Percentiles rank a stretch among this genome's conserved stretches.
Evolutionary conservation across 495 filamentous ascomycete genomes (phyloP).

Genomic region (Pyronema omphalodes): DNA sequence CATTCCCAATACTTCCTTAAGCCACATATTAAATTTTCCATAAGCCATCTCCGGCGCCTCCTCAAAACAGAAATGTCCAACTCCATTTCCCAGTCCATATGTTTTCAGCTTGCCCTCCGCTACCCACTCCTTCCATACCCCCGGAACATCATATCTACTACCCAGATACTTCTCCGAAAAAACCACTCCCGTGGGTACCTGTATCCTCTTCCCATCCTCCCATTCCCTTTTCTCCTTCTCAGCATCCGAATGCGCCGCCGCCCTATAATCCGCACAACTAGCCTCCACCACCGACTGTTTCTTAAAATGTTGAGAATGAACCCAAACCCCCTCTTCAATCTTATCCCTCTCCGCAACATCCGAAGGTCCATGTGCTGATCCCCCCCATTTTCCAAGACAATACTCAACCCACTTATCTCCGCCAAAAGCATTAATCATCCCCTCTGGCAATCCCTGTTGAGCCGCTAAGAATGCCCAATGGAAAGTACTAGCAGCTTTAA

Average conservation of each 20-base stretch:
- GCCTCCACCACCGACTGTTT: conserved; percentile 25
- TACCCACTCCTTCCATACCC: conserved; percentile 33
- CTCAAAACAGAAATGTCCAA: conserved; percentile 36
- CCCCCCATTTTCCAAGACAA: conserved; percentile 22
- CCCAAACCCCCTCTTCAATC: conserved; percentile 13
- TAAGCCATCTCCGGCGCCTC: conserved; percentile 29
- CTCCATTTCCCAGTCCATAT: conserved; percentile 12
- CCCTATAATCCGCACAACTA: conserved; percentile 32
- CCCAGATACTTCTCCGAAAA: conserved; percentile 32
- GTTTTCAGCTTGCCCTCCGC: conserved; percentile 9
- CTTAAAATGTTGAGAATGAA: conserved; percentile 29
- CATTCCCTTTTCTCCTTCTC: conserved; percentile 30
- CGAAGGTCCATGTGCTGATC: conserved; percentile 9
- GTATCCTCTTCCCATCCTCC: conserved; percentile 28
- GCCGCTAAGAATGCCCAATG: conserved; percentile 37
- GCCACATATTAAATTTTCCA: conserved; percentile 21
- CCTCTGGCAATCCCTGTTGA: conserved; percentile 25
- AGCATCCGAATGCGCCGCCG: conserved; percentile 28
- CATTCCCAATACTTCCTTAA: conserved; percentile 9
- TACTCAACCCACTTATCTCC: conserved; percentile 25
- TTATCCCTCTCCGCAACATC: conserved; percentile 7
- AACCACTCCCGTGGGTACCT: conserved; percentile 26
- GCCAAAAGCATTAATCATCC: conserved; percentile 30
- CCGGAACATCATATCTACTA: conserved; percentile 27
- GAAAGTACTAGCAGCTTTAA: conserved; percentile 24